These are phyloP conservation scores for Aethionema arabicum DNA, from an alignment of 345 rosid species.

Conservation along the genomic window DNA sequence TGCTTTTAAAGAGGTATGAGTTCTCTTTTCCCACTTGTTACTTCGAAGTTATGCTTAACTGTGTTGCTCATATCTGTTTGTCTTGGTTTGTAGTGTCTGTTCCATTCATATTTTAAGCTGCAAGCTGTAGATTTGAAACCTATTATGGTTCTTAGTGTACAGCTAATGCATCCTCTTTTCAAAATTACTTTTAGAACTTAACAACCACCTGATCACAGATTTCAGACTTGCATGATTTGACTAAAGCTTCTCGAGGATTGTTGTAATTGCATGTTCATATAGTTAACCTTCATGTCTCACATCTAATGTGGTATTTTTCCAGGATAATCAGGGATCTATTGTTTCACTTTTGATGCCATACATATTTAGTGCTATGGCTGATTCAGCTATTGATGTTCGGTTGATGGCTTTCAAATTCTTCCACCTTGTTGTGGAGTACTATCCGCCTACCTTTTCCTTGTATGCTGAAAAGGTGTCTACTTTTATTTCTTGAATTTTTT, in stretches of 20 bases:
- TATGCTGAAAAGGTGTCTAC: constrained; percentile 72
- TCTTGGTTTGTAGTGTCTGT: constrained; percentile 8
- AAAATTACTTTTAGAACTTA: neutral
- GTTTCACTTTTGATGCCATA: constrained; percentile 71
- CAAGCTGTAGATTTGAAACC: neutral
- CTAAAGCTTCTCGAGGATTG: neutral
- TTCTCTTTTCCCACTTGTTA: constrained; percentile 12
- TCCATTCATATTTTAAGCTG: neutral
- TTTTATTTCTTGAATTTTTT: constrained; percentile 7
- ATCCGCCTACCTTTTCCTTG: constrained; percentile 62
- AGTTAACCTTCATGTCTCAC: constrained; percentile 21
- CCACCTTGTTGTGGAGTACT: constrained; percentile 61
- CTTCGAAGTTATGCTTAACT: neutral
- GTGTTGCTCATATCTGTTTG: neutral
- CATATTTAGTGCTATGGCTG: constrained; percentile 76
- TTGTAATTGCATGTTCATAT: too few relatives aligned
- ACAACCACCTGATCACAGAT: neutral
- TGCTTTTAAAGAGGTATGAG: constrained; percentile 64
- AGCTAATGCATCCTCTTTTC: neutral
- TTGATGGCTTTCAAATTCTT: constrained; percentile 83
- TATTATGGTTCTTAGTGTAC: constrained; percentile 2
- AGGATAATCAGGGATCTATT: constrained; percentile 75
- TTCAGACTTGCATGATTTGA: neutral
- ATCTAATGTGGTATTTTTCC: constrained; percentile 35
- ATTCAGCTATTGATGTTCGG: constrained; percentile 72